phyloP scores from a whole-genome alignment of 1,284 basidiomycete genomes.

The Malassezia nana region DNA sequence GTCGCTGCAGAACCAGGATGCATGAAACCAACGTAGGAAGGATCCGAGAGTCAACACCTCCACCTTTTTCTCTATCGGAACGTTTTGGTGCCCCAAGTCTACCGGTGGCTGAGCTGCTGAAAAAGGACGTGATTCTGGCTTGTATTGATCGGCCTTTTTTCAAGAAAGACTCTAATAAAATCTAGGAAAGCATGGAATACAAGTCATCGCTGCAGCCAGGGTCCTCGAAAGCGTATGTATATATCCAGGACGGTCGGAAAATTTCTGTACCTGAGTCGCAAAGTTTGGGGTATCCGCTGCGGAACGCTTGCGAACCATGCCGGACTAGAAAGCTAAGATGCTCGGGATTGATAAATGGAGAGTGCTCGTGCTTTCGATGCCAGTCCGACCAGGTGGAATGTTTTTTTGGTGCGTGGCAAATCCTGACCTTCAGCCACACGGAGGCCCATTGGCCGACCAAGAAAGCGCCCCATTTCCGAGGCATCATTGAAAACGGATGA shows the following conservation, averaged over 20 bases:
- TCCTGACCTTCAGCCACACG: slow-evolving; percentile 2
- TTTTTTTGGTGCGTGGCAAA: slow-evolving; percentile 12
- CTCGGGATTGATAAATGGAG: slow-evolving; percentile 2
- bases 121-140: too few relatives aligned
- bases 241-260: not conserved
- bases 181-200: not conserved
- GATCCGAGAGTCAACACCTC: not conserved
- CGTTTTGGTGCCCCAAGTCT: not conserved
- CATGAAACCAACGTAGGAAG: not conserved
- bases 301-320: slow-evolving; percentile 8
- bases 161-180: too few relatives aligned
- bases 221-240: not conserved
- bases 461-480: slow-evolving; percentile 5
- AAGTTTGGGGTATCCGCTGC: not conserved
- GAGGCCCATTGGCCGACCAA: slow-evolving; percentile 11
- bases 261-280: not conserved
- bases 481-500: not conserved
- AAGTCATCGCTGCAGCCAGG: too few relatives aligned
- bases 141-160: too few relatives aligned
- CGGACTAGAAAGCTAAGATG: slow-evolving; percentile 10
- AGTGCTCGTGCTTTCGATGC: not conserved
- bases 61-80: not conserved
- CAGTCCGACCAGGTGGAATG: not conserved
- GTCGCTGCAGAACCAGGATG: not conserved
- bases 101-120: too few relatives aligned